phyloP scores from a whole-genome alignment of 768 basidiomycete genomes.

The Coprinopsis strossmayeri region DNA sequence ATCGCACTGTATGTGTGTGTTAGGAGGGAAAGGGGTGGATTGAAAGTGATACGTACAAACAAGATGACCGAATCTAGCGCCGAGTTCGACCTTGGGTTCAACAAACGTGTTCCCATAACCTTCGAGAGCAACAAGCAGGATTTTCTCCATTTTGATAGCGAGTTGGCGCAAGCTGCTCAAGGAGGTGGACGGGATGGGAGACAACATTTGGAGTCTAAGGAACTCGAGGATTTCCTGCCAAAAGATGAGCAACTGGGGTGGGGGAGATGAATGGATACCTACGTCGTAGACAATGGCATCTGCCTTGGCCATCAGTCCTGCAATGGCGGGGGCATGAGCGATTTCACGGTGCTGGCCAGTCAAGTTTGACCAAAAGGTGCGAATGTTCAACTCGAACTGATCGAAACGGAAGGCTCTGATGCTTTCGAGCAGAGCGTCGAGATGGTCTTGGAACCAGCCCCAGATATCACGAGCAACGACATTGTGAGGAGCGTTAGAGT shows the following conservation, averaged over 20 bases:
- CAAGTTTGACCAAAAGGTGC: conserved; percentile 79
- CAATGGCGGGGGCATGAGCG: conserved; percentile 83
- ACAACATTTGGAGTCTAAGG: conserved; percentile 78
- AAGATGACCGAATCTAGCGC: conserved; percentile 86
- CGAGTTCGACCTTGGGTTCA: conserved; percentile 86
- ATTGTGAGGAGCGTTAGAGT: conserved; percentile 68
- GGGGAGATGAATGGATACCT: conserved; percentile 23
- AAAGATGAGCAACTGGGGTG: not conserved
- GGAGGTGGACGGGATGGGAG: conserved; percentile 61
- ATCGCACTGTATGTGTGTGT: conserved; percentile 53
- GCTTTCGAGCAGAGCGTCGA: conserved; percentile 75
- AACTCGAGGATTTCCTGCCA: conserved; percentile 80
- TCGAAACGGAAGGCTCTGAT: conserved; percentile 77
- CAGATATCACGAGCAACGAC: conserved; percentile 83
- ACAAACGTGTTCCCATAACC: conserved; percentile 85
- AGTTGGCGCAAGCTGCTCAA: conserved; percentile 70
- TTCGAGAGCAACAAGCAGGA: conserved; percentile 73
- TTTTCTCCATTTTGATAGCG: conserved; percentile 90
- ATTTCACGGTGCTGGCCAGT: conserved; percentile 76
- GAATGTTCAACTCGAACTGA: conserved; percentile 82
- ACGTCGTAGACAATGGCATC: conserved; percentile 91
- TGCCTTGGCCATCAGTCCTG: conserved; percentile 82
- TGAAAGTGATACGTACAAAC: conserved; percentile 63
- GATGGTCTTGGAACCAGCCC: conserved; percentile 89
- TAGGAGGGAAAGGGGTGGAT: conserved; percentile 7